Evolutionary conservation across 2,329 filamentous ascomycete species (phyloP), one percentile per base, ranked within the genome.

Genomic region (Cladosporium sp.): DNA sequence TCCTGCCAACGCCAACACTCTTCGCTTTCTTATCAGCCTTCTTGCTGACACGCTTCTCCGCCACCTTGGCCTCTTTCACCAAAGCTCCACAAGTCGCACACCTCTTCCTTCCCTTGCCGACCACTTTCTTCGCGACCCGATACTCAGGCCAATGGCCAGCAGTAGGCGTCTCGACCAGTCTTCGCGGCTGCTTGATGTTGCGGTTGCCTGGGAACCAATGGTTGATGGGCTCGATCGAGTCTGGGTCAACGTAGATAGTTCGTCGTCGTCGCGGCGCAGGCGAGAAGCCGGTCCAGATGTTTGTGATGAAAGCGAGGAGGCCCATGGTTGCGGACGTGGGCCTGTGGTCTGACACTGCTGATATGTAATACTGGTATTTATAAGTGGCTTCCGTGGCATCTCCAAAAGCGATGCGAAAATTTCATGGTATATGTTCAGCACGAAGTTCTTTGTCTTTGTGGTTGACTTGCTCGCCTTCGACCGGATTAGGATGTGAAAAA

Each of bases 131-230:
- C 54, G 20, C 42, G 14, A 56, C 36, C 15, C 54, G 42, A n/a
- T 38, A 30, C n/a, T 39, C 15, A 14, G 54, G 54, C 42, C 42
- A 56, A 34, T 56, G 54, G 2, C 42, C 42, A 9, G 54, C 30
- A 6, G 42, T 56, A 11, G 54, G 54, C 9, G 54, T 56, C 15
- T 56, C 54, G n/a, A 49, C 54, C 6, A 56, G 42, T 20, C 54
- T 56, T 9, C 54, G 54, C n/a, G 54, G 54, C 42, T 38, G 19
- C 5, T 56, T 47, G 14, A 25, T 36, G 19, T n/a, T 39, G 17
- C 54, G 54, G 19, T 55, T 40, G 37, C 52, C 54, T 2, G 52
- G 52, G 20, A 38, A 60, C 52, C 51, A 60, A 25, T 60, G 43
- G n/a, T 60, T 58, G 50, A 55, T 58, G 20, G 55, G 34, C 37